phyloP scores from a whole-genome alignment of 1,139 yeast genomes.

The Saccharomycopsis crataegensis region DNA sequence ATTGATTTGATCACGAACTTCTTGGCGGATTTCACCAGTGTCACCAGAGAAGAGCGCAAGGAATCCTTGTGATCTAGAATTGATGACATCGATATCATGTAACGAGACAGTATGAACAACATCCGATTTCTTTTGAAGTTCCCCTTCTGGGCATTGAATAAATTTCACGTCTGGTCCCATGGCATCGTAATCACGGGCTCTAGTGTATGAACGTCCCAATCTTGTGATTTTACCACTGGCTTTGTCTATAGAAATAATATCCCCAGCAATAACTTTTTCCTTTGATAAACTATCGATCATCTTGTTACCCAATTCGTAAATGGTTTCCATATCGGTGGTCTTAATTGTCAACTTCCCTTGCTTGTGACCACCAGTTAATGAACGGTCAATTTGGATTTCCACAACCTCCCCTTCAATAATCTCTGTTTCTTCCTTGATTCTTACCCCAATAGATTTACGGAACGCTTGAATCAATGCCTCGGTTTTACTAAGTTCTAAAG shows the following conservation, averaged over 20 bases:
- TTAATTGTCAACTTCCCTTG: slow-evolving; percentile 96
- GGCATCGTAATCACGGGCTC: slow-evolving; percentile 97
- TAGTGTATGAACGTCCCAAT: slow-evolving; percentile 89
- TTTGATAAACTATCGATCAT: slow-evolving; percentile 95
- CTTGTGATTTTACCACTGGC: slow-evolving; percentile 92
- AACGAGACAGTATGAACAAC: slow-evolving; percentile 94
- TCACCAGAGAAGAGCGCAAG: slow-evolving; percentile 94
- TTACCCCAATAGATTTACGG: slow-evolving; percentile 90
- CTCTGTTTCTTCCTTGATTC: slow-evolving; percentile 94
- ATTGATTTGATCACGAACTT: slow-evolving; percentile 95
- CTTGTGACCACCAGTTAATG: slow-evolving; percentile 94
- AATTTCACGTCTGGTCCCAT: slow-evolving; percentile 98
- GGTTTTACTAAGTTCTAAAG: slow-evolving; percentile 87
- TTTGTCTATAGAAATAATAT: slow-evolving; percentile 91
- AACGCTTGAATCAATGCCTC: slow-evolving; percentile 95
- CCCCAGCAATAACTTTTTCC: slow-evolving; percentile 97
- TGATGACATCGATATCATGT: slow-evolving; percentile 97
- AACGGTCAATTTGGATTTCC: slow-evolving; percentile 94
- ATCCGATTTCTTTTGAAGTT: slow-evolving; percentile 89
- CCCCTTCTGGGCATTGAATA: slow-evolving; percentile 98
- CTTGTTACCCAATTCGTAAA: slow-evolving; percentile 92
- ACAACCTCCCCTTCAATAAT: slow-evolving; percentile 98
- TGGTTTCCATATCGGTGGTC: slow-evolving; percentile 98
- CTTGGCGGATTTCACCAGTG: slow-evolving; percentile 94
- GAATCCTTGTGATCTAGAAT: slow-evolving; percentile 96